These are phyloP conservation scores for Yamadazyma paraphyllophila DNA, from an alignment of 805 yeast species.

Conservation along the genomic window DNA sequence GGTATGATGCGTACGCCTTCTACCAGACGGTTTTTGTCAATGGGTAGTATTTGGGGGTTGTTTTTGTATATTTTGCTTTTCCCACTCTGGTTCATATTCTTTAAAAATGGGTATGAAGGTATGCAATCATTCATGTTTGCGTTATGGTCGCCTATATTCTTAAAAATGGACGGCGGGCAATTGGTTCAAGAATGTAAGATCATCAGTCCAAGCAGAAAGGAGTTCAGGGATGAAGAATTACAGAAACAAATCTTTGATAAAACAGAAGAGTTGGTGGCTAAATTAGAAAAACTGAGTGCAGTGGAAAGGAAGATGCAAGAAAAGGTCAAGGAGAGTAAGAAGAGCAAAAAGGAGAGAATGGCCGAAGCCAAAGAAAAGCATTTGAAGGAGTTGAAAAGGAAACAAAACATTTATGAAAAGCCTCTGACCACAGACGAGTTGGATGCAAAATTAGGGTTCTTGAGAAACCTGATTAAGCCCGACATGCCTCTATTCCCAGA, in stretches of 20 bases:
- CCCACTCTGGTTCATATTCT: slow-evolving; percentile 80
- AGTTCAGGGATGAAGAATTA: slow-evolving; percentile 58
- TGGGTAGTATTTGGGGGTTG: slow-evolving; percentile 69
- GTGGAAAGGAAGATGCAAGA: slow-evolving; percentile 51
- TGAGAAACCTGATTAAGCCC: slow-evolving; percentile 12
- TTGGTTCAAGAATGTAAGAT: slow-evolving; percentile 71
- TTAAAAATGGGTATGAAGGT: slow-evolving; percentile 76
- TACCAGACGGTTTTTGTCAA: slow-evolving; percentile 70
- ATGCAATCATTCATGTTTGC: slow-evolving; percentile 75
- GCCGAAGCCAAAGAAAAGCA: slow-evolving; percentile 18
- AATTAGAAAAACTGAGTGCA: slow-evolving; percentile 71
- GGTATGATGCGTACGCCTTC: slow-evolving; percentile 90
- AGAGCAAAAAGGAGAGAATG: slow-evolving; percentile 18
- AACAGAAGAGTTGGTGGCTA: slow-evolving; percentile 56
- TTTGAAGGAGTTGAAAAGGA: slow-evolving; percentile 16
- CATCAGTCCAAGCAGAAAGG: slow-evolving; percentile 55
- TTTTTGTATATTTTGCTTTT: slow-evolving; percentile 60
- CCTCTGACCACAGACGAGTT: slow-evolving; percentile 37
- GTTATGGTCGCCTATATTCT: slow-evolving; percentile 67
- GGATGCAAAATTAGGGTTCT: slow-evolving; percentile 28
- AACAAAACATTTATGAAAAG: slow-evolving; percentile 28
- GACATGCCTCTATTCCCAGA: slow-evolving; percentile 17
- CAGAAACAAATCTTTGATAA: slow-evolving; percentile 59
- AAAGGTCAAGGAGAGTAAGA: slow-evolving; percentile 17
- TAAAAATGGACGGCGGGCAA: slow-evolving; percentile 60